Conservation (phyloP, 495 filamentous ascomycete genomes). For the Talaromyces liani region DNA sequence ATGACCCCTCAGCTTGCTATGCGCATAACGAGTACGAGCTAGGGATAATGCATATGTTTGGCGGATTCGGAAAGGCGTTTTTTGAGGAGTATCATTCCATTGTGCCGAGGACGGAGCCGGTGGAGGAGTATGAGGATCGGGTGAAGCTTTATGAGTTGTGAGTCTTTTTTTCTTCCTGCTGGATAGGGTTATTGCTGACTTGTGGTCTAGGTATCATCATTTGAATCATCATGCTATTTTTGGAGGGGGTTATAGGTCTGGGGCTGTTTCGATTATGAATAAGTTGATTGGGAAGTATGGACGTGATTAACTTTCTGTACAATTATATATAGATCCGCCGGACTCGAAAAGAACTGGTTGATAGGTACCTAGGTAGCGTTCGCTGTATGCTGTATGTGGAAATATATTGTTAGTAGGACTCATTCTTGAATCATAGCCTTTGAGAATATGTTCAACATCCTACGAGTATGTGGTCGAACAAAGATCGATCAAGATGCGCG, state of each 20-base stretch:
- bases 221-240: constrained; percentile 85
- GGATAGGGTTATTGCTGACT: constrained; percentile 7
- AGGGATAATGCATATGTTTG: constrained; percentile 96
- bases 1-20: constrained; percentile 72
- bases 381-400: too few relatives aligned
- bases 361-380: too few relatives aligned
- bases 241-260: constrained; percentile 63
- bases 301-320: too few relatives aligned
- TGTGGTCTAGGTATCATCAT: constrained; percentile 65
- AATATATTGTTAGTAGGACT: too few relatives aligned
- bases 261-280: constrained; percentile 70
- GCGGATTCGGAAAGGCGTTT: constrained; percentile 69
- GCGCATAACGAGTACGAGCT: constrained; percentile 86
- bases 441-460: too few relatives aligned
- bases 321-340: too few relatives aligned
- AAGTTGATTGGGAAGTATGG: constrained; percentile 62
- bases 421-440: too few relatives aligned
- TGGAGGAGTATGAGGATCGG: constrained; percentile 77
- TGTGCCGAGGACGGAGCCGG: constrained; percentile 72
- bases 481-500: too few relatives aligned
- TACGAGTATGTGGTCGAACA: too few relatives aligned
- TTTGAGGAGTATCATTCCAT: constrained; percentile 68
- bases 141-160: constrained; percentile 74
- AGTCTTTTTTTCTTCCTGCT: constrained; percentile 27
- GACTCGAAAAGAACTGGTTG: too few relatives aligned